These are phyloP conservation scores for Trichophyton benhamiae DNA, from an alignment of 2,329 filamentous ascomycete genomes.

Conservation along the genomic window DNA sequence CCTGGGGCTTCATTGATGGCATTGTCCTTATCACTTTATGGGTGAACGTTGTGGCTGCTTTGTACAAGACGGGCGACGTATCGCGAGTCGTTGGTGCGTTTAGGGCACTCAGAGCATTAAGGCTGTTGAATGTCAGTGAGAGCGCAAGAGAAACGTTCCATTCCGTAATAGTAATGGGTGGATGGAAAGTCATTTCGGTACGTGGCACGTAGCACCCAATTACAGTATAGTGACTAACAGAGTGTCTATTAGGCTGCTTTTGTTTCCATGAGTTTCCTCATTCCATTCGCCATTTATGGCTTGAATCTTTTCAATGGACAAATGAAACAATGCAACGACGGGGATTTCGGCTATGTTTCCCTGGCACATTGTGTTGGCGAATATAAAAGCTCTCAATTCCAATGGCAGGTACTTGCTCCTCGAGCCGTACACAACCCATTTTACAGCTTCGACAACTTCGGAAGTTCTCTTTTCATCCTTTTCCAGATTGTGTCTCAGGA, in stretches of 20 bases:
- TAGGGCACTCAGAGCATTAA: conserved; percentile 84
- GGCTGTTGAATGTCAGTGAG: conserved; percentile 89
- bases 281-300: conserved; percentile 94
- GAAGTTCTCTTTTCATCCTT: conserved; percentile 83
- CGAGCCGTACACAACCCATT: conserved; percentile 69
- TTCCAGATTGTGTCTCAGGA: conserved; percentile 99
- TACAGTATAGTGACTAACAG: conserved; percentile 1
- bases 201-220: conserved; percentile 22
- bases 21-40: conserved; percentile 85
- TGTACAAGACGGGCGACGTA: conserved; percentile 69
- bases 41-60: conserved; percentile 79
- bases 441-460: conserved; percentile 91
- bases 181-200: conserved; percentile 83
- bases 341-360: conserved; percentile 41
- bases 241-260: conserved; percentile 52
- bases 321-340: conserved; percentile 70
- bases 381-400: conserved; percentile 62
- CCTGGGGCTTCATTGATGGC: conserved; percentile 92
- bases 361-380: conserved; percentile 74
- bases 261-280: conserved; percentile 83
- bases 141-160: conserved; percentile 94
- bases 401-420: conserved; percentile 75
- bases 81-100: conserved; percentile 90
- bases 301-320: conserved; percentile 83
- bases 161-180: conserved; percentile 83